Evolutionary conservation across 805 yeast genomes (phyloP).

Genomic region (Brettanomyces sp.): DNA sequence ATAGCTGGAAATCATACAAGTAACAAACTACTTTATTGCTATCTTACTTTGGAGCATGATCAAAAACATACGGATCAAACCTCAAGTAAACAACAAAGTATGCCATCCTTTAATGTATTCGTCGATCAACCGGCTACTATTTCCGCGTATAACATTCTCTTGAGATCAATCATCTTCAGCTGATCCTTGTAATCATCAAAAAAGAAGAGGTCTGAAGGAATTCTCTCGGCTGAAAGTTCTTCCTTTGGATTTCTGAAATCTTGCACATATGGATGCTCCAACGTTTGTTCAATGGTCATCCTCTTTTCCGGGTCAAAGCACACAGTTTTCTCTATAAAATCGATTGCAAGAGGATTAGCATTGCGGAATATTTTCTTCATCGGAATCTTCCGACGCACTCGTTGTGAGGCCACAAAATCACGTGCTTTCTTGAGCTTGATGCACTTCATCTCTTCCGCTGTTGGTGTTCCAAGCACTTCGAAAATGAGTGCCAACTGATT

Average conservation of each 20-base stretch:
- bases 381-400: constrained; percentile 45
- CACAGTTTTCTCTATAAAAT: constrained; percentile 61
- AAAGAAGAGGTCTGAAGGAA: constrained; percentile 47
- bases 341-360: constrained; percentile 42
- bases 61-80: not conserved
- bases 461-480: constrained; percentile 65
- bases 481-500: constrained; percentile 60
- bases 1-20: too few relatives aligned
- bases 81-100: not conserved
- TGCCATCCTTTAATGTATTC: not conserved
- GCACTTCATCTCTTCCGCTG: constrained; percentile 61
- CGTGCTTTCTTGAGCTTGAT: constrained; percentile 69
- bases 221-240: constrained; percentile 49
- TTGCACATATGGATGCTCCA: constrained; percentile 68
- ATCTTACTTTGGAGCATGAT: not conserved
- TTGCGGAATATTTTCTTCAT: constrained; percentile 40
- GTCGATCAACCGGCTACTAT: constrained; percentile 26
- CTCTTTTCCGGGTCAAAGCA: constrained; percentile 76
- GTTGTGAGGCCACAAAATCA: constrained; percentile 55
- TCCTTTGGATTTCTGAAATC: constrained; percentile 65
- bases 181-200: constrained; percentile 46
- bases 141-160: constrained; percentile 43
- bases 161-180: constrained; percentile 39
- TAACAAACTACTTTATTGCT: too few relatives aligned
- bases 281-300: constrained; percentile 73